Percentiles rank a stretch among this genome's conserved stretches.
Evolutionary conservation across 208 protist species (phyloP).

Genomic region (Naegleria gruberi): DNA sequence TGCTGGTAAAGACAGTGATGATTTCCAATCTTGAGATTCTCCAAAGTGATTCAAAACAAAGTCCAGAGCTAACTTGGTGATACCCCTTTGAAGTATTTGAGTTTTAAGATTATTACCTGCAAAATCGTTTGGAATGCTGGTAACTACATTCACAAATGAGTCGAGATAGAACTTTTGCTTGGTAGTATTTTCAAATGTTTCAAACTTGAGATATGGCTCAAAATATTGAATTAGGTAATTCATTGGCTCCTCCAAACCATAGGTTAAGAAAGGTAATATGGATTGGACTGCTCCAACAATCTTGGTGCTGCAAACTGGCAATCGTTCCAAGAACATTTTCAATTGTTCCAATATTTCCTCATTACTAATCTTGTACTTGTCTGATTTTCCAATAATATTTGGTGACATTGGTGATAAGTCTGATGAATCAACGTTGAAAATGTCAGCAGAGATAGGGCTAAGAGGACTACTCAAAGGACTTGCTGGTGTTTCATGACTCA

Average conservation of each 20-base stretch:
- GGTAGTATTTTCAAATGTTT: background rate
- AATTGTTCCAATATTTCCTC: background rate
- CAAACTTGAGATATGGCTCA: background rate
- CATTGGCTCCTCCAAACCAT: background rate
- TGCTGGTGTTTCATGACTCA: background rate
- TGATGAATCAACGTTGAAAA: background rate
- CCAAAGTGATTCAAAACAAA: background rate
- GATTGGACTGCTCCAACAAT: background rate
- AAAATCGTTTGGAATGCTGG: background rate
- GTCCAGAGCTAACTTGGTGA: background rate
- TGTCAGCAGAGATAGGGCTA: background rate
- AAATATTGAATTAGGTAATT: background rate
- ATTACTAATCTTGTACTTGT: background rate
- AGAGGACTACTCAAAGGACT: background rate
- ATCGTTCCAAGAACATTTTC: background rate
- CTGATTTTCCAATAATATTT: background rate
- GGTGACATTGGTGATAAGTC: background rate
- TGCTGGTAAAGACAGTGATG: background rate
- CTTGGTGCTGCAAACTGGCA: background rate
- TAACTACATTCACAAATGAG: background rate
- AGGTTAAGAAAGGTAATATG: background rate
- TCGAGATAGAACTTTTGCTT: background rate
- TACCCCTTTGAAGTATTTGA: background rate
- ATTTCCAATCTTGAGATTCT: background rate
- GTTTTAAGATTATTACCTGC: background rate